A percentile compares a stretch with the other conserved stretches of the same genome.
These are phyloP conservation scores for Candida tropicalis DNA, from an alignment of 1,139 yeast genomes.

Conservation along the genomic window DNA sequence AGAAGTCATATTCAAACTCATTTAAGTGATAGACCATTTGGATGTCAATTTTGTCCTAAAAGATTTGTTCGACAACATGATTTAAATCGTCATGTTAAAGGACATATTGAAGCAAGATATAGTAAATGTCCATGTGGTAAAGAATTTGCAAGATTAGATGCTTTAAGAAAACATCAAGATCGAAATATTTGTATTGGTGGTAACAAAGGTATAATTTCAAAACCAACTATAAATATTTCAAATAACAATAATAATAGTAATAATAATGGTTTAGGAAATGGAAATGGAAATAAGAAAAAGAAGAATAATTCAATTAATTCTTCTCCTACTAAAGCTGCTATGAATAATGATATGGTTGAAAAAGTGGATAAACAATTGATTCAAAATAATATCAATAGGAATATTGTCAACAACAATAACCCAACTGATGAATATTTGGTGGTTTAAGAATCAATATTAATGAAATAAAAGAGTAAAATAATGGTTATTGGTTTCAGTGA, in stretches of 20 bases:
- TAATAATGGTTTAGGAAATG: background rate
- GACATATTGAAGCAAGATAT: conserved; percentile 77
- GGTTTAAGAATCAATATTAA: too few relatives aligned
- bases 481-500: too few relatives aligned
- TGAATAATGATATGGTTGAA: background rate
- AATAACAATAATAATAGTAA: conserved; percentile 11
- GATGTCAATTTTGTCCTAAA: conserved; percentile 62
- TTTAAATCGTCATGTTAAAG: conserved; percentile 84
- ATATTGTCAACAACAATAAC: background rate
- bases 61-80: conserved; percentile 91
- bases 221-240: too few relatives aligned
- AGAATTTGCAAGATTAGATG: conserved; percentile 87
- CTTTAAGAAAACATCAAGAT: conserved; percentile 77
- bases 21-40: conserved; percentile 87
- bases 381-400: background rate
- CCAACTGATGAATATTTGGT: conserved; percentile 4
- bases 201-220: conserved; percentile 27
- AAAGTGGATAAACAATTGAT: conserved; percentile 6
- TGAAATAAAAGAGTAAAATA: too few relatives aligned
- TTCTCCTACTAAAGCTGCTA: conserved; percentile 1
- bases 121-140: conserved; percentile 87
- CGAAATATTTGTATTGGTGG: conserved; percentile 83
- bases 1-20: conserved; percentile 97
- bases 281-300: too few relatives aligned
- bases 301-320: background rate